Percentiles rank a stretch among this genome's conserved stretches.
These are phyloP conservation scores for Fusarium sarcochroum DNA, from an alignment of 2,329 filamentous ascomycete species.

Conservation along the genomic window DNA sequence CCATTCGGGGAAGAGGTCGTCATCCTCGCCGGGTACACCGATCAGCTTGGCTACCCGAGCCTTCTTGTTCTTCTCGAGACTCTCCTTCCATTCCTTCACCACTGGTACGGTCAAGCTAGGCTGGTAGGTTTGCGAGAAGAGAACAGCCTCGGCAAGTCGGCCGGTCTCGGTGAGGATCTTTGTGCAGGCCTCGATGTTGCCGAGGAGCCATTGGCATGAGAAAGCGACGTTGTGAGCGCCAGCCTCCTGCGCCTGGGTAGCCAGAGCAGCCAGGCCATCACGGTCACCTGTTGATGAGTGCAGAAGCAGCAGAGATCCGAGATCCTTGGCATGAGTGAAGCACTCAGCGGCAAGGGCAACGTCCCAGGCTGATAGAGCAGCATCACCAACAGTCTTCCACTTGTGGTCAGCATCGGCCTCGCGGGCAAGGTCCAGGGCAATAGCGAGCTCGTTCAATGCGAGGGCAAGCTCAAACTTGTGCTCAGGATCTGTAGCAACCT, in stretches of 20 bases:
- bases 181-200: slow-evolving; percentile 85
- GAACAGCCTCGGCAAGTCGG: slow-evolving; percentile 85
- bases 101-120: slow-evolving; percentile 79
- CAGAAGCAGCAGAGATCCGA: slow-evolving; percentile 89
- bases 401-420: slow-evolving; percentile 93
- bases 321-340: slow-evolving; percentile 90
- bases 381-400: slow-evolving; percentile 97
- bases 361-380: slow-evolving; percentile 89
- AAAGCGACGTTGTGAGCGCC: slow-evolving; percentile 95
- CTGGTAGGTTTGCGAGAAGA: slow-evolving; percentile 97
- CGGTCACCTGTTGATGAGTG: slow-evolving; percentile 88
- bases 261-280: slow-evolving; percentile 79
- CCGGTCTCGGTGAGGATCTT: slow-evolving; percentile 84
- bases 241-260: slow-evolving; percentile 79
- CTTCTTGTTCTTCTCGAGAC: slow-evolving; percentile 87
- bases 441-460: slow-evolving; percentile 83
- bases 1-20: slow-evolving; percentile 96
- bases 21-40: slow-evolving; percentile 84
- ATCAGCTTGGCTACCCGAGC: slow-evolving; percentile 86
- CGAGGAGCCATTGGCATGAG: slow-evolving; percentile 88
- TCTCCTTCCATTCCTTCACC: slow-evolving; percentile 85
- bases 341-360: slow-evolving; percentile 91
- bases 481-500: slow-evolving; percentile 94
- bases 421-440: slow-evolving; percentile 86
- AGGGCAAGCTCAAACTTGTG: slow-evolving; percentile 97